Base-by-base conservation (phyloP, 768 basidiomycete genomes). In the Mycena sanguinolenta region DNA sequence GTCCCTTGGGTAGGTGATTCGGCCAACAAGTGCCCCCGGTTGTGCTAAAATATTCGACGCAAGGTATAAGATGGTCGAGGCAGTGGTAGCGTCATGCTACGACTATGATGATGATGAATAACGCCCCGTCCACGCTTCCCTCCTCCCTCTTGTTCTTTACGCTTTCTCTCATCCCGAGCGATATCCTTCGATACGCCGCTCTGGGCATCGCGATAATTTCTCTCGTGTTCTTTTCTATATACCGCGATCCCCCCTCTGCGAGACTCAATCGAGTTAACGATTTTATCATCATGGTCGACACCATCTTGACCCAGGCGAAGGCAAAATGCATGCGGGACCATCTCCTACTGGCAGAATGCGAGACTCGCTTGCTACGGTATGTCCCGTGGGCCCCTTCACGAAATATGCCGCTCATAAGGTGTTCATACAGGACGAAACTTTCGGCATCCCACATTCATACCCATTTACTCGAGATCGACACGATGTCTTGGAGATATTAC, bases 301-400 rank as follows among this genome's bases (percentile, higher is more conserved):
- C 30, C 1, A 44, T 54, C 52, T 27, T 63, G 19, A 19, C 25
- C 17, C 27, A 13, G 17, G 39, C 52, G 1, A 53, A 53, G 28
- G 19, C 38, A 1, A 27, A 63, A 21, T 63, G 62, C 10, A 23
- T n/a, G 27, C 62, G 52, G 2, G 19, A 63, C 28, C 62, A 63
- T 42, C 6, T 30, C 12, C 12, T 21, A 28, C 27, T 63, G 3
- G 36, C 27, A 4, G 23, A 63, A n/a, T 21, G 12, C 28, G 50
- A 53, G 28, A 9, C 23, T n/a, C 36, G 27, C 2, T 30, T 53
- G 4, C 6, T 54, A 17, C 50, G 39, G 50, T 58, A 58, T 23
- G 36, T 7, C n/a, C 39, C 23, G 27, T 25, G 27, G 17, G 12
- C 1, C 49, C 19, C 23, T 50, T 50, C 23, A 50, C 25, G 23